Evolutionary conservation across 2,329 filamentous ascomycete species (phyloP).

Genomic region (Thermomyces lanuginosus): DNA sequence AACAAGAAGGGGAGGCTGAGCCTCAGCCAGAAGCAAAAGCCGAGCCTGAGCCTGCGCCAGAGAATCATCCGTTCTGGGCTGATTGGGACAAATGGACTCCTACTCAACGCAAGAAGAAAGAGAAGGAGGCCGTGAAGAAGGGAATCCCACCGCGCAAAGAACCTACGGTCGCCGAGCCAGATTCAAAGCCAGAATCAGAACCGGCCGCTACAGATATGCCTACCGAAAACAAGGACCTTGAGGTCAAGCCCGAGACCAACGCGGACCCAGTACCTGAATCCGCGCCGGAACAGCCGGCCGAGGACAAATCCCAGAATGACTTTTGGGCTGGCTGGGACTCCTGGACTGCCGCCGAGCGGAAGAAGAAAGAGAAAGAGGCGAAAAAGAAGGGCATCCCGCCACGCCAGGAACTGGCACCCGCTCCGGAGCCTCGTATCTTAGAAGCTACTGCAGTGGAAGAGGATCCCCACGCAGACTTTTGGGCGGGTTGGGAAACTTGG

Average conservation of each 20-base stretch:
- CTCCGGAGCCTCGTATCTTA: constrained; percentile 3
- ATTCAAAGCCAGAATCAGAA: constrained; percentile 8
- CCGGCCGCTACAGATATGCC: too few species aligned
- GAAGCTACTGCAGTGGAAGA: constrained; percentile 18
- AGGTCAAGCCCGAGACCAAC: constrained; percentile 8
- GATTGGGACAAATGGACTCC: constrained; percentile 8
- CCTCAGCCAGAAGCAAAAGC: constrained; percentile 11
- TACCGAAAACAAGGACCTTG: too few species aligned
- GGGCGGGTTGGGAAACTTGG: constrained; percentile 5
- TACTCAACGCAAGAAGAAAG: constrained; percentile 8
- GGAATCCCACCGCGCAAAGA: constrained; percentile 6
- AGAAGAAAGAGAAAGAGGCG: constrained; percentile 6
- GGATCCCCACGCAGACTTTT: constrained; percentile 6
- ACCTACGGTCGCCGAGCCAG: constrained; percentile 10
- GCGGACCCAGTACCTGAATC: constrained; percentile 17
- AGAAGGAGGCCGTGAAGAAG: constrained; percentile 6
- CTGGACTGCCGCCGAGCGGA: constrained; percentile 5
- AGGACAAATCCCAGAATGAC: constrained; percentile 9
- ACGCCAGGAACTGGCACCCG: constrained; percentile 4
- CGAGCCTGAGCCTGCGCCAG: constrained; percentile 10
- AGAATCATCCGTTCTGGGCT: constrained; percentile 6
- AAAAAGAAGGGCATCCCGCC: constrained; percentile 7
- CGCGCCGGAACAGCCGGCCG: constrained; percentile 11
- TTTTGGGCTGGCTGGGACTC: constrained; percentile 5
- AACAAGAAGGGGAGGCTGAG: too few species aligned